A percentile compares a stretch with the other conserved stretches of the same genome.
Conservation (phyloP, 2,329 filamentous ascomycete genomes). For the Lachnellula willkommii region DNA sequence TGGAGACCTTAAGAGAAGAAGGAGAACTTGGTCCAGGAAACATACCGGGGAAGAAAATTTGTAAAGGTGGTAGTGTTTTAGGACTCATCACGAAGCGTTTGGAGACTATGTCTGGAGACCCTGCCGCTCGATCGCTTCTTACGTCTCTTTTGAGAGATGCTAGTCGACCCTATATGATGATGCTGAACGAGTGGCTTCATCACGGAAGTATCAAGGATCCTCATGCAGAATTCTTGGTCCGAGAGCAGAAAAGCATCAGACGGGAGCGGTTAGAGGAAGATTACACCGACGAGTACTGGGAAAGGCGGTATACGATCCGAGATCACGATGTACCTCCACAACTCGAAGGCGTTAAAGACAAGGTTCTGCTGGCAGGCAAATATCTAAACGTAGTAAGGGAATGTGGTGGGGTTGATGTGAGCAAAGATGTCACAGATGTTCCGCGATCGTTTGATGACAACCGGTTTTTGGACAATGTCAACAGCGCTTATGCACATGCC, state of each 20-base stretch:
- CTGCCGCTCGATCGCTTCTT: constrained; percentile 74
- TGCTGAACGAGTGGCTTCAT: constrained; percentile 98
- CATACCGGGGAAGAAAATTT: constrained; percentile 78
- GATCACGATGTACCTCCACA: constrained; percentile 90
- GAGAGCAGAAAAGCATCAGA: constrained; percentile 91
- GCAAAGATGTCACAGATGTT: constrained; percentile 78
- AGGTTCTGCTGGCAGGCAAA: constrained; percentile 93
- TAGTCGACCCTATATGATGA: constrained; percentile 91
- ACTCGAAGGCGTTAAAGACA: constrained; percentile 83
- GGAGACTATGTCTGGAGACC: constrained; percentile 88
- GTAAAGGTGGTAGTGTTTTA: constrained; percentile 91
- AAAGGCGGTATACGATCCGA: constrained; percentile 91
- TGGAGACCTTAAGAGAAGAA: constrained; percentile 76
- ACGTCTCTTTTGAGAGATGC: constrained; percentile 80
- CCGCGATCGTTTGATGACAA: constrained; percentile 88
- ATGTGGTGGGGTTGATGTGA: constrained; percentile 92
- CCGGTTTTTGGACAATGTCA: constrained; percentile 92
- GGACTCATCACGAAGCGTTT: constrained; percentile 79
- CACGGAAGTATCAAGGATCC: constrained; percentile 93
- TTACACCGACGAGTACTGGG: constrained; percentile 99
- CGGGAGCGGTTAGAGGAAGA: constrained; percentile 88
- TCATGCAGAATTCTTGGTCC: constrained; percentile 88
- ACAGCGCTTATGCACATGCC: constrained; percentile 87
- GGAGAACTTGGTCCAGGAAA: constrained; percentile 74
- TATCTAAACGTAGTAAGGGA: constrained; percentile 97